phyloP scores from a whole-genome alignment of 257 asterid species.

The Solanum sitiens region DNA sequence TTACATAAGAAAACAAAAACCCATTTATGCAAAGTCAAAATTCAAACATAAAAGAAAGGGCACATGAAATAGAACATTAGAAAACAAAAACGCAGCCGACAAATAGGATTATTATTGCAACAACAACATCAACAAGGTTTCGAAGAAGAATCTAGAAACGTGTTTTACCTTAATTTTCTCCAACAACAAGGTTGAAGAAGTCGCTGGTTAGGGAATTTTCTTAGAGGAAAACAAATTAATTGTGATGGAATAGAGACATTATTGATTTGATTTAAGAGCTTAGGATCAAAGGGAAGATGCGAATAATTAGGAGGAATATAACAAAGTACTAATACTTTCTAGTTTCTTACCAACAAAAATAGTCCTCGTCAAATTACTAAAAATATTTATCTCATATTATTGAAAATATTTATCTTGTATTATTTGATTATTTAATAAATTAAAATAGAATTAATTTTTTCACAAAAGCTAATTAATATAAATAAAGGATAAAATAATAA shows the following conservation, averaged over 20 bases:
- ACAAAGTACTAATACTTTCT: background rate
- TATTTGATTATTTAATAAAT: too few species aligned
- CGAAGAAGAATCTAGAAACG: background rate
- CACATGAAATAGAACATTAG: background rate
- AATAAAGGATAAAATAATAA: too few species aligned
- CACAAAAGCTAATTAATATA: too few species aligned
- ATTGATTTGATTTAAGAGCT: background rate
- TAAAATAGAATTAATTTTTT: too few species aligned
- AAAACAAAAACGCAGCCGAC: background rate
- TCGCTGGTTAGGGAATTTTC: background rate
- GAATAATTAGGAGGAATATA: background rate
- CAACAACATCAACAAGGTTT: background rate
- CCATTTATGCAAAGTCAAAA: background rate
- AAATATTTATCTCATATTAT: accelerated
- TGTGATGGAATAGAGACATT: background rate
- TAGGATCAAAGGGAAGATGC: background rate
- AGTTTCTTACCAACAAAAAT: background rate
- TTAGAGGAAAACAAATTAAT: background rate
- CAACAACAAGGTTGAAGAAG: background rate
- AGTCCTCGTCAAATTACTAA: too few species aligned
- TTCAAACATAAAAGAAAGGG: background rate
- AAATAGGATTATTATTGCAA: background rate
- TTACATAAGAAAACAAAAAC: background rate
- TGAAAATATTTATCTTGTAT: accelerated
- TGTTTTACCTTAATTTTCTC: background rate